phyloP scores from a whole-genome alignment of 2,329 filamentous ascomycete genomes.

The Xylariaceae sp. region DNA sequence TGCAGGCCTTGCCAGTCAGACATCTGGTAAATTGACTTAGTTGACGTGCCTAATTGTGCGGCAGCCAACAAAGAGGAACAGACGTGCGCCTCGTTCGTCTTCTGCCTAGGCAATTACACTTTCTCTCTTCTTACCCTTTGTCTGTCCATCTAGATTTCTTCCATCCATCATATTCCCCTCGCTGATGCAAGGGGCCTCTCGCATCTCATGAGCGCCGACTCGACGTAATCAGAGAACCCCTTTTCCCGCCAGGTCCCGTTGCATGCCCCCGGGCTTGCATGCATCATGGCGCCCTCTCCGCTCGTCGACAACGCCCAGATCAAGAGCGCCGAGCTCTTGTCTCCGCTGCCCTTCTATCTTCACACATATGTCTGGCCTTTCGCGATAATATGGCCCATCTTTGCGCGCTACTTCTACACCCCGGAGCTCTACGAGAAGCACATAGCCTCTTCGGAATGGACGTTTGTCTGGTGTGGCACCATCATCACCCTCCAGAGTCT shows the following conservation, averaged over 20 bases:
- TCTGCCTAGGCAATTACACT: background rate
- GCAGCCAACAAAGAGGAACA: background rate
- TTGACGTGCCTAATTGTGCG: background rate
- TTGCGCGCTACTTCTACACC: slow-evolving; percentile 81
- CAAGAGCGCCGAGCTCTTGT: slow-evolving; percentile 79
- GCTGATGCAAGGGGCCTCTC: background rate
- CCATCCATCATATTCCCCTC: background rate
- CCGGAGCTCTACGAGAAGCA: slow-evolving; percentile 82
- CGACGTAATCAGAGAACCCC: slow-evolving; percentile 7
- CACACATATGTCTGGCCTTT: slow-evolving; percentile 95
- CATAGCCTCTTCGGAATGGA: slow-evolving; percentile 95
- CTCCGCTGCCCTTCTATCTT: slow-evolving; percentile 73
- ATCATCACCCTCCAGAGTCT: slow-evolving; percentile 87
- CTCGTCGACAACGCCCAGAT: slow-evolving; percentile 93
- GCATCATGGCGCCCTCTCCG: slow-evolving; percentile 38
- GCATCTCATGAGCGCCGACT: slow-evolving; percentile 13
- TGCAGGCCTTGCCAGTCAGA: no score
- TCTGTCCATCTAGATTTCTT: background rate
- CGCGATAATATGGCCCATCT: slow-evolving; percentile 83
- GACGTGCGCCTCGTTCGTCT: background rate
- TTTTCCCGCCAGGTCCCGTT: background rate
- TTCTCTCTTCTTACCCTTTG: background rate
- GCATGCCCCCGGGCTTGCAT: background rate
- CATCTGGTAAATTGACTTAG: background rate
- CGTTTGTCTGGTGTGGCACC: slow-evolving; percentile 85